These are phyloP conservation scores for Albizia julibrissin DNA, from an alignment of 306 rosid species.

Conservation along the genomic window DNA sequence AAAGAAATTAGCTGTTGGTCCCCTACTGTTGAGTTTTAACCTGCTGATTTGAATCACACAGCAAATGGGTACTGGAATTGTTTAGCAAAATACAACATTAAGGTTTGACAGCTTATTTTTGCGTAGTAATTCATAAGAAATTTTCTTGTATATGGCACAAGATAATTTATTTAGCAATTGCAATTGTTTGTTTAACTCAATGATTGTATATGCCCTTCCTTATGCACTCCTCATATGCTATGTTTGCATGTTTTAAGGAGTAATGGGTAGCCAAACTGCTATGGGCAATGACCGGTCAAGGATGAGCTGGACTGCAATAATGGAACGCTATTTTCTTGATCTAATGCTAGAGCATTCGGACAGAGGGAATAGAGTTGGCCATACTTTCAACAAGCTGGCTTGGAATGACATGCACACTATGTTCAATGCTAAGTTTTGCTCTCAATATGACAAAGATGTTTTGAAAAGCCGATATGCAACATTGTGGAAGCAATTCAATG, in stretches of 20 bases:
- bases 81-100: neutral
- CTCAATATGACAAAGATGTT: conserved; percentile 73
- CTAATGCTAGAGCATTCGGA: conserved; percentile 79
- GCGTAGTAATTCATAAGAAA: neutral
- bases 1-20: neutral
- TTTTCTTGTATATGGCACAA: neutral
- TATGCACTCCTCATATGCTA: neutral
- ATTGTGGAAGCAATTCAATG: conserved; percentile 83
- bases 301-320: conserved; percentile 68
- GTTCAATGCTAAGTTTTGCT: conserved; percentile 69
- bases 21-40: neutral
- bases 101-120: neutral
- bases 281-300: conserved; percentile 62
- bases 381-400: conserved; percentile 75
- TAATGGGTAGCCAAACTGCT: conserved; percentile 56
- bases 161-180: no score
- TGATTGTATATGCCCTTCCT: neutral
- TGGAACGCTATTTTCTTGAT: conserved; percentile 74
- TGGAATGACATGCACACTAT: conserved; percentile 69
- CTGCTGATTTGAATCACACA: neutral
- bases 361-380: conserved; percentile 64
- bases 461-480: conserved; percentile 68
- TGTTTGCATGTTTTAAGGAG: conserved; percentile 26
- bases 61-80: neutral
- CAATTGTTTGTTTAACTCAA: neutral